phyloP scores from a whole-genome alignment of 106 monocot genomes.

The Triglochin maritima region DNA sequence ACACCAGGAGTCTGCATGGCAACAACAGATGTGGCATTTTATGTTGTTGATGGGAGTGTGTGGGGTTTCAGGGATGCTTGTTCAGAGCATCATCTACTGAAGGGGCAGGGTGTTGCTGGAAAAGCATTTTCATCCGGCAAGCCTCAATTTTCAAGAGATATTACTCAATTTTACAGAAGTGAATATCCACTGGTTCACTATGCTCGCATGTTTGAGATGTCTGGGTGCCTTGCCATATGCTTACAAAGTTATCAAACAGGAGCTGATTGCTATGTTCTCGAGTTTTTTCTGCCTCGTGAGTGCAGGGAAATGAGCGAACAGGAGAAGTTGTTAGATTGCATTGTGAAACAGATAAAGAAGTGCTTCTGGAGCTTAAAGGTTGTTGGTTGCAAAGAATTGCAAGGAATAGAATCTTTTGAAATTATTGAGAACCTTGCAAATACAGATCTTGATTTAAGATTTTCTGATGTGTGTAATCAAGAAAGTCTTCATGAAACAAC shows the following conservation, averaged over 20 bases:
- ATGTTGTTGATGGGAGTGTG: slow-evolving; percentile 54
- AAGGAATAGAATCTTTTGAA: slow-evolving; percentile 18
- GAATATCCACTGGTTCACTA: slow-evolving; percentile 93
- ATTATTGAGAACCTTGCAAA: slow-evolving; percentile 17
- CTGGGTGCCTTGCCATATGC: slow-evolving; percentile 53
- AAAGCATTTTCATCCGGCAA: slow-evolving; percentile 33
- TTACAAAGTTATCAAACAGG: slow-evolving; percentile 49
- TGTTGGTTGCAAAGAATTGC: slow-evolving; percentile 15
- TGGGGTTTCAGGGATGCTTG: slow-evolving; percentile 92
- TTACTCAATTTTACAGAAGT: slow-evolving; percentile 55
- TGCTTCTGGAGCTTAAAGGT: slow-evolving; percentile 42
- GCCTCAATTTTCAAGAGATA: slow-evolving; percentile 50
- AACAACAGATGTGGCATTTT: slow-evolving; percentile 65
- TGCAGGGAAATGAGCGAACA: slow-evolving; percentile 33
- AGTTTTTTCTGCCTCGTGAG: slow-evolving; percentile 70
- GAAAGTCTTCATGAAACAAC: slow-evolving; percentile 7
- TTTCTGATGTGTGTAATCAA: slow-evolving; percentile 7
- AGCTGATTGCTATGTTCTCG: slow-evolving; percentile 56
- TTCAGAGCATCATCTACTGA: slow-evolving; percentile 71
- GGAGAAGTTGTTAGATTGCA: slow-evolving; percentile 30
- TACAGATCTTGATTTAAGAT: slow-evolving; percentile 16
- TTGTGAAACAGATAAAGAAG: slow-evolving; percentile 33
- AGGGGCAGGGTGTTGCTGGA: slow-evolving; percentile 77
- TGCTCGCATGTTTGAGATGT: slow-evolving; percentile 62
- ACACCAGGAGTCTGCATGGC: slow-evolving; percentile 64